Evolutionary conservation across 2,329 filamentous ascomycete species (phyloP), one percentile per base, ranked within the genome.

Genomic region (Fusarium sp.): DNA sequence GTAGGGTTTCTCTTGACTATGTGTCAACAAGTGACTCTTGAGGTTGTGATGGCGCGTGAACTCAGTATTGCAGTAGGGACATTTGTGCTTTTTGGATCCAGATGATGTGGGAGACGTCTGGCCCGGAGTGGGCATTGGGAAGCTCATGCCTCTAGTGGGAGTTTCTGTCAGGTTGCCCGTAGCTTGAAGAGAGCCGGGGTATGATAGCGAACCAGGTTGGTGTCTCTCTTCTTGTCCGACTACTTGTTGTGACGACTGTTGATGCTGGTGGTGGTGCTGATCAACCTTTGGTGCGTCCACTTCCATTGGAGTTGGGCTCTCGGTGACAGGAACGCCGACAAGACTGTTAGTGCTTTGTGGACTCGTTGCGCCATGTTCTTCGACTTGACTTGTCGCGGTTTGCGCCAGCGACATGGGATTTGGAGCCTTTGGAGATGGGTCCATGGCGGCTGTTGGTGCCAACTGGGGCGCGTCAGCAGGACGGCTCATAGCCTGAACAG

Each of bases 1-100:
- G 76, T 96, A 99, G 0, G 96, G 96, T 80, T 99, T 99, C 79
- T 99, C 96, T 83, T 99, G 95, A 74, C 94, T 97, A 79, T 98
- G 96, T 1, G 96, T 98, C 76, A 99, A 87, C 58, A 99, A 86
- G 81, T 99, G 96, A 72, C 94, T 97, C 81, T 98, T 99, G 27
- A 98, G 87, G 75, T 99, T 98, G 77, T 98, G 96, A 76, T 98
- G 96, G 42, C 96, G 89, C 27, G 96, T 99, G 72, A 99, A 99
- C 75, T 97, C 96, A 7, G 96, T 97, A 37, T 93, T 89, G 83
- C 96, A 99, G 78, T 97, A 97, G 1, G 93, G 95, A 76, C 96
- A 99, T 78, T 96, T 97, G 82, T 99, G 95, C 75, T 96, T 95
- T 81, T 97, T 97, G 51, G 87, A 85, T 17, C 73, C 73, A 4